These are phyloP conservation scores for Cyclotella cryptica DNA, from an alignment of 108 stramenopile species.

Conservation along the genomic window DNA sequence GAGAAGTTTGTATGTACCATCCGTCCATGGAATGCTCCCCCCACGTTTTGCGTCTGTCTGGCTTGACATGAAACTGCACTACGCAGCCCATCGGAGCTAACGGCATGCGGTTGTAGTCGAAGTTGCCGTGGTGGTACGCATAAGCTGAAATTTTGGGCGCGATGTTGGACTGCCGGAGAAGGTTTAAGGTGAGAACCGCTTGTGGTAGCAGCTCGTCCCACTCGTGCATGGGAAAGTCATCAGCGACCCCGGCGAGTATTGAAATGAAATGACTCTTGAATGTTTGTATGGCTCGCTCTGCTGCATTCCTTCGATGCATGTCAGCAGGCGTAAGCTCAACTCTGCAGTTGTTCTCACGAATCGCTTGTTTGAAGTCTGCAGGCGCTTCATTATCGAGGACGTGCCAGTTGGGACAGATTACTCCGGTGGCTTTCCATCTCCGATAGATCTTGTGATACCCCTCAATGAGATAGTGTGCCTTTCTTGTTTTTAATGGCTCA, in stretches of 20 bases:
- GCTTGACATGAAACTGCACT: constrained; percentile 33
- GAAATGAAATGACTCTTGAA: constrained; percentile 61
- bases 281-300: constrained; percentile 62
- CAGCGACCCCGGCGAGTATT: constrained; percentile 26
- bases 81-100: constrained; percentile 50
- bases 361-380: constrained; percentile 20
- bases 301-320: constrained; percentile 47
- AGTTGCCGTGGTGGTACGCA: constrained; percentile 14
- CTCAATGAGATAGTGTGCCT: background rate
- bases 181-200: constrained; percentile 40
- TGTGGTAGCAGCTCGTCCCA: constrained; percentile 54
- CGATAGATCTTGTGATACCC: background rate
- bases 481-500: constrained; percentile 17
- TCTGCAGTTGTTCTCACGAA: constrained; percentile 10
- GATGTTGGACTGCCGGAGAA: constrained; percentile 28
- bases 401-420: constrained; percentile 16
- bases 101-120: constrained; percentile 52
- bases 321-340: constrained; percentile 42
- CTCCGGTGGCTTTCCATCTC: background rate
- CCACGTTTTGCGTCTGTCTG: constrained; percentile 28
- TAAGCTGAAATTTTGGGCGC: constrained; percentile 34
- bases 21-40: constrained; percentile 12
- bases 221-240: constrained; percentile 29
- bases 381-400: constrained; percentile 38
- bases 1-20: constrained; percentile 23